Conservation (phyloP, 805 yeast species). For the Candida parachauliodes region DNA sequence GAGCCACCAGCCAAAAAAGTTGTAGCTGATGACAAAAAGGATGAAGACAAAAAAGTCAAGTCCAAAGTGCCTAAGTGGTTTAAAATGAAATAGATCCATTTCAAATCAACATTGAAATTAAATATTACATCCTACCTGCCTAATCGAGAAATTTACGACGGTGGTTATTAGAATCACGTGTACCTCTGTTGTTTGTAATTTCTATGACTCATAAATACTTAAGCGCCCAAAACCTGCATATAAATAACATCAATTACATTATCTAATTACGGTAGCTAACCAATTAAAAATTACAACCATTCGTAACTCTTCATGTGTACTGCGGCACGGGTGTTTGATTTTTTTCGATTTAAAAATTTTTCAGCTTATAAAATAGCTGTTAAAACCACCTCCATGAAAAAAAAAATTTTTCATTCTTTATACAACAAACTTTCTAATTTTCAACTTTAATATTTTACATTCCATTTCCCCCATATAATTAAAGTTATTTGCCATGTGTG, state of each 20-base stretch:
- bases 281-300: neutral
- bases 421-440: conserved; percentile 4
- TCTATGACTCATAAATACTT: neutral
- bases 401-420: conserved; percentile 4
- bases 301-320: neutral
- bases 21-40: conserved; percentile 1
- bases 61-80: conserved; percentile 25
- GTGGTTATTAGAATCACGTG: too few relatives aligned
- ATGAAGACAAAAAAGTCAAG: neutral
- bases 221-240: neutral
- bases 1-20: conserved; percentile 1
- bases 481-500: conserved; percentile 26
- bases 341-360: neutral
- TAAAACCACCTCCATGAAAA: neutral
- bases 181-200: too few relatives aligned
- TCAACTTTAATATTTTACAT: neutral
- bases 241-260: conserved; percentile 1
- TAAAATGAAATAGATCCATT: conserved; percentile 15
- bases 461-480: conserved; percentile 8
- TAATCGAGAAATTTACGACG: too few relatives aligned
- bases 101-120: neutral
- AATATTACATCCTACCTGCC: too few relatives aligned
- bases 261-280: neutral
- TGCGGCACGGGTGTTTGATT: neutral
- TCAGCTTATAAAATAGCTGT: neutral